Base-by-base conservation (phyloP, 345 rosid genomes). In the Eucalyptus camaldulensis region DNA sequence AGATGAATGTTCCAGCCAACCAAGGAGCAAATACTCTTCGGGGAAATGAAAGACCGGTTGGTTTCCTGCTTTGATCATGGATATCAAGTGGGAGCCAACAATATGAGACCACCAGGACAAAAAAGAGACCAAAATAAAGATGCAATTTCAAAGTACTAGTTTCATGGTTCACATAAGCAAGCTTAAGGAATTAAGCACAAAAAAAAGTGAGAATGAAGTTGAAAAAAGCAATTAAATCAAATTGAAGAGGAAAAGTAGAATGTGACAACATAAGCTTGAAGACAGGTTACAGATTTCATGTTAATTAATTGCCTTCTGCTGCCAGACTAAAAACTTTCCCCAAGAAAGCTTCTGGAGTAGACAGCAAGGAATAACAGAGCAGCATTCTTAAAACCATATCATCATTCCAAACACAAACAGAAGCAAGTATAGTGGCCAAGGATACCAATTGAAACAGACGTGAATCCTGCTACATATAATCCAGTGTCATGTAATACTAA, bases 21-120 rank as follows among this genome's bases (percentile, higher is more conserved):
- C 98, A 97, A 21, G 97, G 98, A 86, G 95, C 92, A 89, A 97
- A 95, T 88, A 97, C 97, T 93, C 99, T 95, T 87, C 94, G 94
- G 33, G 99, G 98, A 91, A 97, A 93, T 86, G 92, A 87, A 87
- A 96, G 94, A 90, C 90, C 51, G 87, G 93, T 93, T 11, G 94
- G 87, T 91, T 94, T 91, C 96, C 99, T 97, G 95, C 90, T 91
- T 88, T 49, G 45, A 76, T 76, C 47, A 40, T 12, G 5, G 0
- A 40, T 40, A 37, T 76, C 62, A 87, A 88, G 37, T 44, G 85
- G 58, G 47, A 33, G 25, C 69, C 88, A 51, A 65, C 22, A 13
- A 58, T 3, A 53, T 24, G 29, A 19, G 16, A 47, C 50, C 83
- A 86, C 22, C 87, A 29, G 87, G 72, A 85, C 80, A 89, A 89